A percentile compares a stretch with the other conserved stretches of the same genome.
Evolutionary conservation across 768 basidiomycete species (phyloP).

Genomic region (Suillus subalutaceus): DNA sequence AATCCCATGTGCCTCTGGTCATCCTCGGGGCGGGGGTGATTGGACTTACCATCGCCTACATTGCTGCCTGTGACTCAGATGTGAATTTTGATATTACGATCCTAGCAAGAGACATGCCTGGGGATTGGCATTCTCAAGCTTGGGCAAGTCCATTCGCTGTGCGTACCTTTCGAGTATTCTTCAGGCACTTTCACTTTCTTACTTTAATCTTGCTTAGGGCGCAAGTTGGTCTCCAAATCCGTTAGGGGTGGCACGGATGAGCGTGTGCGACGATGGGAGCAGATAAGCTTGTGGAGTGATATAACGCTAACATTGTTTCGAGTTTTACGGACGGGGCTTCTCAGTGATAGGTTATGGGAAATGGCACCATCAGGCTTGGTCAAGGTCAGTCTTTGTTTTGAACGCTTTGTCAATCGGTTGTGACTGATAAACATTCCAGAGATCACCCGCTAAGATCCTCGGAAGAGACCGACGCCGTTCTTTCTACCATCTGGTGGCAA

Average conservation of each 20-base stretch:
- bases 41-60: conserved; percentile 41
- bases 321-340: neutral
- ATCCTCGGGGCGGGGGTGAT: conserved; percentile 45
- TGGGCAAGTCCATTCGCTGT: conserved; percentile 57
- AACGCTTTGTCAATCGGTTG: neutral
- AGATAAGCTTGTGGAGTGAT: conserved; percentile 43
- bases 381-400: conserved; percentile 31
- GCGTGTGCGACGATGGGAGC: conserved; percentile 42
- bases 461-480: conserved; percentile 23
- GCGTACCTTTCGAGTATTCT: conserved; percentile 19
- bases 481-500: conserved; percentile 40
- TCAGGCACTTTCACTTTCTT: neutral
- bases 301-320: neutral
- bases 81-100: conserved; percentile 27
- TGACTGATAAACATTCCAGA: conserved; percentile 26
- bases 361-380: conserved; percentile 48
- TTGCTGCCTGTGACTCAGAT: conserved; percentile 27
- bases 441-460: conserved; percentile 40
- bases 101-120: conserved; percentile 41
- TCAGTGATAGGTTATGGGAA: conserved; percentile 49
- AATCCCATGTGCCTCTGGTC: conserved; percentile 25
- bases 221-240: conserved; percentile 51
- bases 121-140: conserved; percentile 43
- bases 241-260: conserved; percentile 36
- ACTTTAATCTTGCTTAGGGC: conserved; percentile 34